Evolutionary conservation across 345 rosid species (phyloP), one percentile per base, ranked within the genome.

Genomic region (Eucalyptus regnans): DNA sequence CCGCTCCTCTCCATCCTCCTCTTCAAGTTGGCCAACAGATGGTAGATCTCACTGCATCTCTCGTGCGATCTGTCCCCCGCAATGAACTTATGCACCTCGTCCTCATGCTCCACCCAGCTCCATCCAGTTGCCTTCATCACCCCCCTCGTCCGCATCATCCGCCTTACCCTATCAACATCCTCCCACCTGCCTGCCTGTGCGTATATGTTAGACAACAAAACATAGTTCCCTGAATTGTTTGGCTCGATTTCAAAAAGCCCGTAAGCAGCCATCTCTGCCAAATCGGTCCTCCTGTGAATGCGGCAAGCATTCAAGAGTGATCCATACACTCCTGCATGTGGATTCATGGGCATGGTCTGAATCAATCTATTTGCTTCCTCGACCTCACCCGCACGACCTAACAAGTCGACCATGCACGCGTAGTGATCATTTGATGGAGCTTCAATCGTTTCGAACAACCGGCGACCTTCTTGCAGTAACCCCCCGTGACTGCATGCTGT

Each of bases 401-500:
- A 88, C 87, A 97, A 94, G 91, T 97, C 98, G 88, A 96, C 91
- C 95, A 97, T 93, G 91, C 97, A 97, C 12, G 98, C 98, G 52
- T 96, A 97, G 92, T 96, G 99, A 92, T 97, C 96, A 48, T 94
- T 93, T 87, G 93, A 89, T 20, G 97, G 99, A 86, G 91, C 93
- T 89, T 93, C 95, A 95, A 97, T 96, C 3, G 90, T 86, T 51
- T 94, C 86, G 89, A 97, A 96, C 91, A 91, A 95, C 29, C 68
- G 87, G 56, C 95, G 58, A 66, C 99, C 99, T 90, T 96, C 94
- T 71, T 95, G 95, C 7, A 96, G 44, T 46, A 94, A 91, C 51
- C 98, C 99, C 1, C 96, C 94, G 88, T 97, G 98, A 88, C 93
- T 95, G 87, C 99, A 97, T 18, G 99, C 98, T 90, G 96, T 95